Evolutionary conservation across 805 yeast genomes (phyloP), one percentile per base, ranked within the genome.

Genomic region (Yarrowia hollandica): DNA sequence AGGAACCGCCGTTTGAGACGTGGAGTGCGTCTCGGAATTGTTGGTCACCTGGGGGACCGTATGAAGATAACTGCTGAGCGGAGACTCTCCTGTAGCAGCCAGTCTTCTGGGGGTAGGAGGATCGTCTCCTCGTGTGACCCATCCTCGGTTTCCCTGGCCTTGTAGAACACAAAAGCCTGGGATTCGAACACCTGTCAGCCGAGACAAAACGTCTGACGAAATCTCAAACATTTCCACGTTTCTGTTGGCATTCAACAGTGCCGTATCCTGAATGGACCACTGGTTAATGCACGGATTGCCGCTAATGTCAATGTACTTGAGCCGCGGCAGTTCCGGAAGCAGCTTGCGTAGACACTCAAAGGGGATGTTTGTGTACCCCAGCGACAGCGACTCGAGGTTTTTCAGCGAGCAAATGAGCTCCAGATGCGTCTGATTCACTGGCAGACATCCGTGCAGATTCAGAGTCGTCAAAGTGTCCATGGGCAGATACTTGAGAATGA

Each of bases 141-240:
- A 90, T 11, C 88, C 84, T 62, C 97, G 77, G 62, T 96, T 77
- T 4, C 96, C 95, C 64, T 82, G 84, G 28, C 76, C 76, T 12
- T 62, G 61, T 44, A 69, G 69, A 15, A 69, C 65, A 67, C 75
- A 21, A 75, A 77, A 63, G 59, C 78, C 71, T 16, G 71, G 61
- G 62, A 68, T 58, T 48, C 66, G 70, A 65, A 74, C 56, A 30
- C 66, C 65, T 39, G 63, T 56, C 58, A 72, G 56, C 52, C 65
- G 62, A 18, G 33, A 57, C 22, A 70, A 62, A 31, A 66, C 61
- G 26, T 69, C 67, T 22, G 68, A 62, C 55, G 71, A 59, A 60
- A 84, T 80, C 69, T 90, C 97, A 61, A 86, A 73, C 4, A 88
- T 86, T 39, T 74, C 73, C 33, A 88, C 73, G n/a, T 76, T 69